Evolutionary conservation across 2,329 filamentous ascomycete species (phyloP).

Genomic region (Eutypella sp.): DNA sequence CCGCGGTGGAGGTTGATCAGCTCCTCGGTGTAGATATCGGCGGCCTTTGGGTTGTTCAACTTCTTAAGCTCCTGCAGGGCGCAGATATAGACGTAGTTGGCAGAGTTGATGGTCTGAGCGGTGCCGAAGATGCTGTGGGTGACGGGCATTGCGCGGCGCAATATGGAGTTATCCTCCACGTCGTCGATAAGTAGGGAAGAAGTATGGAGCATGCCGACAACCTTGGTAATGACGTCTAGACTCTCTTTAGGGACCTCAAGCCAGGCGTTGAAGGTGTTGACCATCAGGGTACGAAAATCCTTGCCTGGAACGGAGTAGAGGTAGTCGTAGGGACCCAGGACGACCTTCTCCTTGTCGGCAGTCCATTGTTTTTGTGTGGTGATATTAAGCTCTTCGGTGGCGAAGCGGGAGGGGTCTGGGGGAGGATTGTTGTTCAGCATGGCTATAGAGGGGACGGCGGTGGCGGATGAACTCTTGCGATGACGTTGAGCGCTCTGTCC

Average conservation of each 20-base stretch:
- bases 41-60: slow-evolving; percentile 61
- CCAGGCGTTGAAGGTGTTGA: slow-evolving; percentile 77
- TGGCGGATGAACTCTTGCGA: slow-evolving; percentile 24
- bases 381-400: slow-evolving; percentile 51
- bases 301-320: slow-evolving; percentile 75
- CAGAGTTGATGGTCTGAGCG: slow-evolving; percentile 84
- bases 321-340: slow-evolving; percentile 77
- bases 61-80: slow-evolving; percentile 70
- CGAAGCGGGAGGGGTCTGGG: slow-evolving; percentile 49
- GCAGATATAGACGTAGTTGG: slow-evolving; percentile 84
- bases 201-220: slow-evolving; percentile 82
- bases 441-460: slow-evolving; percentile 20
- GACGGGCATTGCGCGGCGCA: slow-evolving; percentile 75
- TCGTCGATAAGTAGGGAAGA: slow-evolving; percentile 81
- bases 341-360: slow-evolving; percentile 68
- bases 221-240: slow-evolving; percentile 70
- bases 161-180: slow-evolving; percentile 74
- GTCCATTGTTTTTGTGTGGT: slow-evolving; percentile 56
- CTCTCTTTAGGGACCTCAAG: slow-evolving; percentile 66
- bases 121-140: slow-evolving; percentile 81
- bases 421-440: slow-evolving; percentile 37
- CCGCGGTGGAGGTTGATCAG: slow-evolving; percentile 79
- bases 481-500: slow-evolving; percentile 32
- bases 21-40: slow-evolving; percentile 75
- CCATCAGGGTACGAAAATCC: slow-evolving; percentile 75